phyloP scores from a whole-genome alignment of 257 asterid genomes.

The Solanum commersonii region DNA sequence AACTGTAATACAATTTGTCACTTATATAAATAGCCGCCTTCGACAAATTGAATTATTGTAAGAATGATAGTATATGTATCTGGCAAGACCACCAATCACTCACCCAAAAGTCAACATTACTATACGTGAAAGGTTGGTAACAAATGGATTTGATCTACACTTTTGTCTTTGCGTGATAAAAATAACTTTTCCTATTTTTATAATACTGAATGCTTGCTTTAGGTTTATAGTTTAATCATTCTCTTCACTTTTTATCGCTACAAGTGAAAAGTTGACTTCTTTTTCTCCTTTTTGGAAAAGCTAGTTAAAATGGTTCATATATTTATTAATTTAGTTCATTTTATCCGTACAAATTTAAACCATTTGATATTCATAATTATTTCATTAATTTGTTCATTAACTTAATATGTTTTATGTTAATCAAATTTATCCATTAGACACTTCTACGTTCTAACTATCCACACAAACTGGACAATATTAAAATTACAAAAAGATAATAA shows the following conservation, averaged over 20 bases:
- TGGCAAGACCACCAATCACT: neutral
- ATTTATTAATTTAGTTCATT: neutral
- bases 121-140: neutral
- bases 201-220: too few relatives aligned
- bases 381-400: neutral
- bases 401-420: neutral
- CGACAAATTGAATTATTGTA: neutral
- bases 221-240: neutral
- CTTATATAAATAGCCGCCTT: neutral
- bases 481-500: neutral
- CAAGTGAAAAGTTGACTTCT: neutral
- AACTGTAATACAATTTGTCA: neutral
- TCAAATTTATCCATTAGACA: neutral
- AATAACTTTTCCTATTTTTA: neutral
- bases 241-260: neutral
- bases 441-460: neutral
- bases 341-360: accelerated
- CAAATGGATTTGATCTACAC: neutral
- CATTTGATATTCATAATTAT: neutral
- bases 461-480: accelerated
- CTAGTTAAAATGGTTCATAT: neutral
- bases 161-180: neutral
- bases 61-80: neutral
- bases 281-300: neutral
- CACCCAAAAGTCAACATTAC: neutral